phyloP scores from a whole-genome alignment of 192 early-diverging fungal species.

The Allomyces javanicus region DNA sequence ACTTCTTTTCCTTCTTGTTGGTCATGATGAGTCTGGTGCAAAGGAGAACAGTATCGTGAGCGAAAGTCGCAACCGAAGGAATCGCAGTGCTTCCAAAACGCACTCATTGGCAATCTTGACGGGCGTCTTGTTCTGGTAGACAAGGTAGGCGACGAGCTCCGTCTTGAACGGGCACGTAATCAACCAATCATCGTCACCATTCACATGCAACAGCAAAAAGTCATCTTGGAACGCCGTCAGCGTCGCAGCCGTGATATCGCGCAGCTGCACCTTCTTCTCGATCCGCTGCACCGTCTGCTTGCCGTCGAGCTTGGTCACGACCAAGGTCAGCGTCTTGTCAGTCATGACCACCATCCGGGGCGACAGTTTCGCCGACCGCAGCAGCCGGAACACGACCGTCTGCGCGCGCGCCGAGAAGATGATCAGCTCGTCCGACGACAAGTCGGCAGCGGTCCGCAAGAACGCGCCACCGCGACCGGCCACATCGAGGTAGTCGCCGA shows the following conservation, averaged over 20 bases:
- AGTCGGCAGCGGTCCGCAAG: background rate
- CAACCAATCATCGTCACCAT: constrained; percentile 39
- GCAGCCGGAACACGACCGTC: background rate
- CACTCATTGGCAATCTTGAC: constrained; percentile 56
- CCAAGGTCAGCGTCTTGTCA: constrained; percentile 30
- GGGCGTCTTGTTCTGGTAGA: constrained; percentile 31
- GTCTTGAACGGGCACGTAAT: constrained; percentile 50
- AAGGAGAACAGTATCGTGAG: no score
- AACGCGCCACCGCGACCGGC: constrained; percentile 16
- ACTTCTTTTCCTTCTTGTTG: background rate
- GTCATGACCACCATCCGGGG: constrained; percentile 54
- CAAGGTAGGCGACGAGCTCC: constrained; percentile 42
- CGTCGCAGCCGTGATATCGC: constrained; percentile 31
- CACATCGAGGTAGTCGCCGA: constrained; percentile 76
- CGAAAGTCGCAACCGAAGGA: no score
- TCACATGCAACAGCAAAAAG: constrained; percentile 44
- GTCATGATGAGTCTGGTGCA: background rate
- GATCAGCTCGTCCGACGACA: background rate
- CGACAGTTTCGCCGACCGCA: constrained; percentile 53
- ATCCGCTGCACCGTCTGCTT: constrained; percentile 25
- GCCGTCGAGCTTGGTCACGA: constrained; percentile 32
- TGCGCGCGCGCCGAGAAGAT: background rate
- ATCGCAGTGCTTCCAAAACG: no score
- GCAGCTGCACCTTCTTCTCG: constrained; percentile 32
- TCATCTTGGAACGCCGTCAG: constrained; percentile 51